Conservation (phyloP, 2,329 filamentous ascomycete species). For the Pyrenophora graminea region DNA sequence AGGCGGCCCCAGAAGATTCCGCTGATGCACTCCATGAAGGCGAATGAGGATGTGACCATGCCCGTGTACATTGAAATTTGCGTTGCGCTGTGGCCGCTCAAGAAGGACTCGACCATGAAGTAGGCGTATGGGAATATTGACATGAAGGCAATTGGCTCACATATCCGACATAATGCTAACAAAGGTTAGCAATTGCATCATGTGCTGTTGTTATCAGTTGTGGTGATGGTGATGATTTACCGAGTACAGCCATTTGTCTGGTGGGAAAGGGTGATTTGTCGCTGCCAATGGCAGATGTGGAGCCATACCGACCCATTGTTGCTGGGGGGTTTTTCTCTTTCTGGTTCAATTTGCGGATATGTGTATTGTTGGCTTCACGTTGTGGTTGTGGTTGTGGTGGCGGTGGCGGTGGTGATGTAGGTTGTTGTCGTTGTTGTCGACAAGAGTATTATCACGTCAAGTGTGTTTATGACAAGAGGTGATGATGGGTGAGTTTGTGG, state of each 20-base stretch:
- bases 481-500: slow-evolving; percentile 6
- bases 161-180: slow-evolving; percentile 87
- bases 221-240: slow-evolving; percentile 42
- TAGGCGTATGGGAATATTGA: slow-evolving; percentile 99
- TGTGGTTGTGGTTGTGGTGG: slow-evolving; percentile 18
- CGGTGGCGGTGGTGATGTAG: neutral
- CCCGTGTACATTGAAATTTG: slow-evolving; percentile 91
- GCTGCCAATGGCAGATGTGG: slow-evolving; percentile 32
- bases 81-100: slow-evolving; percentile 75
- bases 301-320: slow-evolving; percentile 39
- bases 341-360: neutral
- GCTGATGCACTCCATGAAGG: slow-evolving; percentile 91
- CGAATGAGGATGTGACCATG: slow-evolving; percentile 95
- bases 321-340: slow-evolving; percentile 2
- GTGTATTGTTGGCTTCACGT: slow-evolving; percentile 17
- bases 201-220: neutral
- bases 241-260: slow-evolving; percentile 61
- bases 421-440: neutral
- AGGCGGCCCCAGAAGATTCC: slow-evolving; percentile 91
- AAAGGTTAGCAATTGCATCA: slow-evolving; percentile 5
- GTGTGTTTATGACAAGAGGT: slow-evolving; percentile 13
- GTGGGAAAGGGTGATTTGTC: slow-evolving; percentile 57
- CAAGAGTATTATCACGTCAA: neutral
- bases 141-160: slow-evolving; percentile 99
- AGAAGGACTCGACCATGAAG: slow-evolving; percentile 93